phyloP scores from a whole-genome alignment of 257 asterid species.

The Knoxia roxburghii region DNA sequence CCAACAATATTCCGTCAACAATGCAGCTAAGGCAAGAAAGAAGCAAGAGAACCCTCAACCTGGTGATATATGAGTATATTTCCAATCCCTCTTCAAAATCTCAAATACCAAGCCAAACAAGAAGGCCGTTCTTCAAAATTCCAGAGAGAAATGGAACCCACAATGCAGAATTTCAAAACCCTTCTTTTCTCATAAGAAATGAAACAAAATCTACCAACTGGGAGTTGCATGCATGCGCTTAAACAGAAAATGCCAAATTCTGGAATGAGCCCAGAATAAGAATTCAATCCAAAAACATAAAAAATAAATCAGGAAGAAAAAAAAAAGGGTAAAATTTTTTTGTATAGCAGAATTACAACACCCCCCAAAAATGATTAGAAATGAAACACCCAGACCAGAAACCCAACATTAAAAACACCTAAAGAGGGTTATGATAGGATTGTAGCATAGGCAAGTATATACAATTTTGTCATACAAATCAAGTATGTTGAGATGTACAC shows the following conservation, averaged over 20 bases:
- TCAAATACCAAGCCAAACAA: not conserved
- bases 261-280: not conserved
- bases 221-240: not conserved
- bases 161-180: slow-evolving; percentile 14
- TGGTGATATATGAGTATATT: not conserved
- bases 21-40: not conserved
- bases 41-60: slow-evolving; percentile 1
- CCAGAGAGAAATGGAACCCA: not conserved
- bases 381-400: slow-evolving; percentile 58
- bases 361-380: slow-evolving; percentile 2
- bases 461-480: slow-evolving; percentile 16
- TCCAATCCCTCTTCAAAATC: slow-evolving; percentile 1
- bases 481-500: slow-evolving; percentile 21
- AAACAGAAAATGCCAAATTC: not conserved
- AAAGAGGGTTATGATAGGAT: not conserved
- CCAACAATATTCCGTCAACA: slow-evolving; percentile 1
- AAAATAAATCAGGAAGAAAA: not conserved
- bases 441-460: slow-evolving; percentile 38
- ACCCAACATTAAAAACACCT: slow-evolving; percentile 31
- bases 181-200: not conserved
- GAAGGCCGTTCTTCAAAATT: slow-evolving; percentile 14
- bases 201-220: not conserved
- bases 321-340: not conserved
- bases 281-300: not conserved
- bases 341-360: not conserved